Percentiles rank a stretch among this genome's conserved stretches.
Evolutionary conservation across 495 filamentous ascomycete species (phyloP).

Genomic region (Penicillium cataractarum): DNA sequence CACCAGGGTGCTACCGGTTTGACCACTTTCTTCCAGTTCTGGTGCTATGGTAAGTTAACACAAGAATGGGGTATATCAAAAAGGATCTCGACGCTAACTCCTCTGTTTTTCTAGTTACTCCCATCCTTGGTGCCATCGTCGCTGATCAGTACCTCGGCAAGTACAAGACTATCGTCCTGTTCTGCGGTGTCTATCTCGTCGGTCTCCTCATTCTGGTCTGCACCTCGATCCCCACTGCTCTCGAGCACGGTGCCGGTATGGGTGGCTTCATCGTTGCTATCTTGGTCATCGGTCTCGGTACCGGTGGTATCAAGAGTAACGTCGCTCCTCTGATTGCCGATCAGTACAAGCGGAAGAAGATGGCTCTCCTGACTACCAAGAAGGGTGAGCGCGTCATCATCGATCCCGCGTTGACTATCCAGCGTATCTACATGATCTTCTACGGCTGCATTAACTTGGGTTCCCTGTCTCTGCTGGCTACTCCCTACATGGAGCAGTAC

Average conservation of each 20-base stretch:
- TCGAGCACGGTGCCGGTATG: slow-evolving; percentile 51
- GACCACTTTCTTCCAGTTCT: slow-evolving; percentile 66
- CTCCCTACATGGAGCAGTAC: slow-evolving; percentile 66
- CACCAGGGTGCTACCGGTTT: slow-evolving; percentile 60
- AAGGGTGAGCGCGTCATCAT: slow-evolving; percentile 76
- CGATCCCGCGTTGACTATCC: slow-evolving; percentile 73
- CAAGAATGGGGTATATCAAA: neutral
- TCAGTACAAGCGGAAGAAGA: slow-evolving; percentile 69
- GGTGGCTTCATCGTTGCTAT: slow-evolving; percentile 54
- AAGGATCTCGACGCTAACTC: slow-evolving; percentile 2
- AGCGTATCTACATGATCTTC: slow-evolving; percentile 76
- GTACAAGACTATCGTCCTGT: slow-evolving; percentile 69
- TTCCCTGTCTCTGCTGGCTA: slow-evolving; percentile 63
- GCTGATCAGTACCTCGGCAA: slow-evolving; percentile 69
- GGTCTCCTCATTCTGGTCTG: slow-evolving; percentile 54
- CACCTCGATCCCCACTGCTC: slow-evolving; percentile 50
- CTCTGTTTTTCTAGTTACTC: slow-evolving; percentile 42
- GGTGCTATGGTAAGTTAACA: slow-evolving; percentile 50
- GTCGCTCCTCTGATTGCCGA: slow-evolving; percentile 67
- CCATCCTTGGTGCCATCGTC: slow-evolving; percentile 61
- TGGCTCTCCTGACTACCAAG: slow-evolving; percentile 53
- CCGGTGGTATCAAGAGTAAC: slow-evolving; percentile 79
- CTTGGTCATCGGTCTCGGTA: slow-evolving; percentile 52
- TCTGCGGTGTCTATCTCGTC: slow-evolving; percentile 51
- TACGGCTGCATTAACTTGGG: slow-evolving; percentile 82